Base-by-base conservation (phyloP, 1,139 yeast genomes). In the Scheffersomyces titani region DNA sequence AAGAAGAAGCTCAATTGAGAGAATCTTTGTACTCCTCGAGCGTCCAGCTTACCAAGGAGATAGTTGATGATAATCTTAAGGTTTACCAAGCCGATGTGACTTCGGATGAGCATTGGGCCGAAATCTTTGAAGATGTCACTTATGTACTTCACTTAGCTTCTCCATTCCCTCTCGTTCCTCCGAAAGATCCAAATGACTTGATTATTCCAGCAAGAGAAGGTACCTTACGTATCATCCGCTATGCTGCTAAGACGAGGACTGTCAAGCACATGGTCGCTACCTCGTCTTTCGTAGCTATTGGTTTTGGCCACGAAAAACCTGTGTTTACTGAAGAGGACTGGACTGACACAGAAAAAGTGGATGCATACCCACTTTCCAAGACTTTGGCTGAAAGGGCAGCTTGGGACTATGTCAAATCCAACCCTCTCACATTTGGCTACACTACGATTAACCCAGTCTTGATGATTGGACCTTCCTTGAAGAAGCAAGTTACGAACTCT, bases 231-330 rank as follows among this genome's bases (percentile, higher is more conserved):
- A 46, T 46, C 48, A 19, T 46, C 21, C n/a, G 48, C 16, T 46
- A n/a, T 18, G 48, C 48, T 46, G 18, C 48, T 3, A 46, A 19
- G 6, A 46, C 48, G 21, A 46, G 18, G 20, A 46, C 48, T 13
- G 61, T 71, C 46, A 62, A 60, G 21, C 54, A 64, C 11, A 70
- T 72, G 13, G 72, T 72, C 5, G 56, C 67, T 19, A 71, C 75
- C 11, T 72, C 75, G 9, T 71, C 75, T 5, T 51, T 48, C 49
- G 69, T 65, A 11, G 67, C 71, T 2, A 61, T 76, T 46, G 48
- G 48, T n/a, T 19, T 20, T 46, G 48, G 48, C 1, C 48, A 46
- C 48, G 30, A 24, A 11, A 24, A 24, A 24, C 30, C 30, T 6
- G 30, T 24, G 30, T 24, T 24, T 6, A 46, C 48, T n/a, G 48